Evolutionary conservation across 768 basidiomycete genomes (phyloP), one percentile per base, ranked within the genome.

Genomic region (Tubosaeta sp.): DNA sequence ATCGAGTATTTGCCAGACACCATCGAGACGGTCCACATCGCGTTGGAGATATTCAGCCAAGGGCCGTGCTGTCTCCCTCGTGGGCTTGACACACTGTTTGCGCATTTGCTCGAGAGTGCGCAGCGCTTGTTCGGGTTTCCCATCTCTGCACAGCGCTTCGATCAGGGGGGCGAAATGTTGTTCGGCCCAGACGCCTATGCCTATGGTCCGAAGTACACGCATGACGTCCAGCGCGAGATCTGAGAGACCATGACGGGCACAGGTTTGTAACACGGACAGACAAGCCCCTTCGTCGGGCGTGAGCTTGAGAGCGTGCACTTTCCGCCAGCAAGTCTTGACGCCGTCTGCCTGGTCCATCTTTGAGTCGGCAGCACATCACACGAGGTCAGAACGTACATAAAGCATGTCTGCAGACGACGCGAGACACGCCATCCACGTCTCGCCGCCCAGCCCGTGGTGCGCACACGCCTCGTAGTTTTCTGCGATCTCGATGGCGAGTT

Each of bases 161-260:
- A 94, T 72, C 19, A 93, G 69, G 3, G 90, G 82, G 1, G 87
- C 81, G 59, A 90, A 82, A 64, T 95, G 92, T 61, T 86, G 70
- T 64, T 93, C 91, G 60, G 75, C 63, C 70, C 63, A 66, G n/a
- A 79, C 75, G 43, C 73, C 63, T 13, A 81, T 67, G 14, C 77
- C 75, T 8, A 79, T 67, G 10, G 55, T 47, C 42, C 79, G 75
- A 35, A 95, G 71, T 7, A 77, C 70, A 1, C 76, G 79, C 38
- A 93, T 69, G 27, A 79, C 86, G 38, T 84, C 82, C 13, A 79
- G 72, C 22, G 85, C 90, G 1, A 94, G 75, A 43, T 82, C 79
- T 6, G 86, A 79, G 32, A 82, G 71, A n/a, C 88, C 90, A 55
- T 80, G 74, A 10, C 90, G 83, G 39, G 79, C 88, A 14, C 88